Conservation (phyloP, 352 stramenopile species). For the Phytophthora palmivora region DNA sequence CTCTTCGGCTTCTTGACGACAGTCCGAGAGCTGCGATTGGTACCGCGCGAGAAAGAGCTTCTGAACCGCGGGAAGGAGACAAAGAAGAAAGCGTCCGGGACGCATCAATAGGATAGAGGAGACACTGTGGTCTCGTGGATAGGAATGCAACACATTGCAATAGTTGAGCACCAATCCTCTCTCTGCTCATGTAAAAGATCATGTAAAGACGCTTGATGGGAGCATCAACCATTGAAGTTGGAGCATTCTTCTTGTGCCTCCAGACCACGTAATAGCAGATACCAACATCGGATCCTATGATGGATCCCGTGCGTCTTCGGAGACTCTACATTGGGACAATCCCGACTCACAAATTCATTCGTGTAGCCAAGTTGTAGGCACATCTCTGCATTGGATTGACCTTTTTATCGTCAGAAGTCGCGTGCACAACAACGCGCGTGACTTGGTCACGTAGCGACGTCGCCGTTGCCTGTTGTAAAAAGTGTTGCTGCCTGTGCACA, state of each 20-base stretch:
- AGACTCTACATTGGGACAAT: background rate
- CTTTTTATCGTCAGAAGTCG: conserved; percentile 12
- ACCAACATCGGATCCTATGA: conserved; percentile 15
- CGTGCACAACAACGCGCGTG: conserved; percentile 2
- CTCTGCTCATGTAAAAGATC: conserved; percentile 21
- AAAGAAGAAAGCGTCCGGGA: conserved; percentile 10
- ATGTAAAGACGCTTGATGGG: conserved; percentile 13
- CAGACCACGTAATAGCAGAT: too few species aligned
- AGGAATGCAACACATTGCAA: conserved; percentile 22
- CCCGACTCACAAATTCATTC: conserved; percentile 21
- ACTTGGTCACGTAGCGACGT: conserved; percentile 6
- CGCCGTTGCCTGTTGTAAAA: conserved; percentile 16
- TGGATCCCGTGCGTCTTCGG: background rate
- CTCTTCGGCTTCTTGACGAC: conserved; percentile 82
- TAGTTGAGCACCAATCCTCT: conserved; percentile 26
- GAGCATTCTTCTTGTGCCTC: background rate
- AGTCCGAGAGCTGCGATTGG: conserved; percentile 80
- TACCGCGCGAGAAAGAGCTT: conserved; percentile 79
- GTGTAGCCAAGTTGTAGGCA: conserved; percentile 26
- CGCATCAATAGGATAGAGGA: conserved; percentile 39
- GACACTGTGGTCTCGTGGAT: conserved; percentile 20
- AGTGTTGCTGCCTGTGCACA: background rate
- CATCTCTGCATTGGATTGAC: conserved; percentile 13
- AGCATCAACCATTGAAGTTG: conserved; percentile 10
- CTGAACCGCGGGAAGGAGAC: conserved; percentile 38